Percentiles rank a stretch among this genome's conserved stretches.
phyloP scores from a whole-genome alignment of 768 basidiomycete species.

The Phylloporus rhodoxanthus region DNA sequence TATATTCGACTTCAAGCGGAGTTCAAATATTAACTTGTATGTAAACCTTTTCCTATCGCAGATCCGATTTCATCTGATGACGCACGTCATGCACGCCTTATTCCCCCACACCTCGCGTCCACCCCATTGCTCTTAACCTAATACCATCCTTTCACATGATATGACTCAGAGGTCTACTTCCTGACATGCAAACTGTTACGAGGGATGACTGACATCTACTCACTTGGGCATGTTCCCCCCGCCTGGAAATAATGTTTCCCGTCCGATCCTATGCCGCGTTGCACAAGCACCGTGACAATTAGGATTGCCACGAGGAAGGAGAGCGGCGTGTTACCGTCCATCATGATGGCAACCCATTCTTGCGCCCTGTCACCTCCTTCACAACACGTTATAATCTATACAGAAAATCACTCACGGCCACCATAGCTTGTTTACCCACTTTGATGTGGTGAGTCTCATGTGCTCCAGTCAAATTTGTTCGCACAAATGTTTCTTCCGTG shows the following conservation, averaged over 20 bases:
- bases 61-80: slow-evolving; percentile 31
- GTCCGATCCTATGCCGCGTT: slow-evolving; percentile 45
- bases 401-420: slow-evolving; percentile 36
- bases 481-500: slow-evolving; percentile 44
- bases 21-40: slow-evolving; percentile 27
- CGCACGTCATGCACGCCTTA: slow-evolving; percentile 29
- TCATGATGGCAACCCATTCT: slow-evolving; percentile 55
- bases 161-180: no score
- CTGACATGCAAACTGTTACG: no score
- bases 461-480: slow-evolving; percentile 19
- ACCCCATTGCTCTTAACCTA: slow-evolving; percentile 6
- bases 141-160: no score
- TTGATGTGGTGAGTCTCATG: no score
- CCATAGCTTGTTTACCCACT: slow-evolving; percentile 48
- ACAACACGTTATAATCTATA: neutral
- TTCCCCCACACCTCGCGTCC: slow-evolving; percentile 13
- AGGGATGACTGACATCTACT: no score
- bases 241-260: slow-evolving; percentile 68
- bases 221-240: no score
- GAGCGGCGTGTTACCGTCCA: slow-evolving; percentile 41
- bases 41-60: slow-evolving; percentile 25
- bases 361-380: slow-evolving; percentile 36
- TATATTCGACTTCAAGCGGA: slow-evolving; percentile 41
- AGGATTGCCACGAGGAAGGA: slow-evolving; percentile 4
- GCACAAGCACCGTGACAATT: slow-evolving; percentile 13